Conservation (phyloP, 225 moss, liverwort and hornwort genomes). For the Takakia lepidozioides region DNA sequence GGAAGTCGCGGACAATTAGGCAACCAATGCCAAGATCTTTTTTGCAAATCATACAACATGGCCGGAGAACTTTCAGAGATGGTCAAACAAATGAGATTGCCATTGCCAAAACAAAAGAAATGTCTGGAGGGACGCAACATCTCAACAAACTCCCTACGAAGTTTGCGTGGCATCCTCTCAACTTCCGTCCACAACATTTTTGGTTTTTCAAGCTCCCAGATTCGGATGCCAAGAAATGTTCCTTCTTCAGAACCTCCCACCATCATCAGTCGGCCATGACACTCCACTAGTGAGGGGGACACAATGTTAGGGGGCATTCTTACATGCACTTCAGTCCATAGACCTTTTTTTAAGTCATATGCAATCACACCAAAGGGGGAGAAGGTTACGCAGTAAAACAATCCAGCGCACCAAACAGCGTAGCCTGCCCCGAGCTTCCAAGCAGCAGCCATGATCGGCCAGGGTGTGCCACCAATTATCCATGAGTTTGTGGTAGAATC, state of each 20-base stretch:
- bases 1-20: slow-evolving; percentile 66
- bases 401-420: slow-evolving; percentile 55
- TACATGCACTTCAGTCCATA: slow-evolving; percentile 59
- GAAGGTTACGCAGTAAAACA: slow-evolving; percentile 69
- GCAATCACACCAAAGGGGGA: slow-evolving; percentile 72
- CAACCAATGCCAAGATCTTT: slow-evolving; percentile 66
- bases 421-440: slow-evolving; percentile 76
- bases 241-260: slow-evolving; percentile 76
- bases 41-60: slow-evolving; percentile 55
- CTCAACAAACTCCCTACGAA: slow-evolving; percentile 61
- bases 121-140: slow-evolving; percentile 68
- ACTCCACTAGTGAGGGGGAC: slow-evolving; percentile 69
- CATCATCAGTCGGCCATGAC: slow-evolving; percentile 57
- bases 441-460: slow-evolving; percentile 80
- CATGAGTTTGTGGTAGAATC: slow-evolving; percentile 45
- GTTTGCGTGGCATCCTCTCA: slow-evolving; percentile 62
- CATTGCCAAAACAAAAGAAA: slow-evolving; percentile 66
- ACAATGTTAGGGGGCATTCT: slow-evolving; percentile 68
- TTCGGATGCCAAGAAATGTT: slow-evolving; percentile 47
- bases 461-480: slow-evolving; percentile 59
- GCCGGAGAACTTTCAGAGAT: slow-evolving; percentile 71
- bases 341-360: slow-evolving; percentile 40
- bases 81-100: slow-evolving; percentile 56
- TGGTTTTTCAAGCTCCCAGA: slow-evolving; percentile 67
- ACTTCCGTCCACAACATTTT: slow-evolving; percentile 65